Evolutionary conservation across 2,329 filamentous ascomycete species (phyloP).

Genomic region (Colletotrichum truncatum): DNA sequence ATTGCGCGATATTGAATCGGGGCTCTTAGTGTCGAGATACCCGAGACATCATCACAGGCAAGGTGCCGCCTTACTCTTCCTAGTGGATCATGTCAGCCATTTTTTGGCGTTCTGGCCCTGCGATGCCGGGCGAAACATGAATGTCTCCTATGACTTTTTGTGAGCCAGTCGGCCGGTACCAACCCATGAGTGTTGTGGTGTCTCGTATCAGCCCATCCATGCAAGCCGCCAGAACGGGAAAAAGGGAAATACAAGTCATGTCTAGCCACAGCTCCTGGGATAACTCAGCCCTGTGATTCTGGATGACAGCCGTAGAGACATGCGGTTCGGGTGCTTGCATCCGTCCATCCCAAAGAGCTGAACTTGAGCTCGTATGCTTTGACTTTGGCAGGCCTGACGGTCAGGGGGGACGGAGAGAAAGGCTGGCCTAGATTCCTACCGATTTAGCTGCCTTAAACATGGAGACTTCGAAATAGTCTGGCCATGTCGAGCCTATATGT

Average conservation of each 20-base stretch:
- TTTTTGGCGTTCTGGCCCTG: not conserved
- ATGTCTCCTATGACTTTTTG: not conserved
- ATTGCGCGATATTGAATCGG: not conserved
- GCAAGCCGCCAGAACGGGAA: constrained; percentile 14
- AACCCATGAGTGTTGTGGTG: not conserved
- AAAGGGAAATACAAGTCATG: not conserved
- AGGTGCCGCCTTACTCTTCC: not conserved
- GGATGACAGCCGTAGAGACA: not conserved
- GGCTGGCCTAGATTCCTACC: not conserved
- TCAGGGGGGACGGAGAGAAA: not conserved
- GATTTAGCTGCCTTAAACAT: not conserved
- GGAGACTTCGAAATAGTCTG: not conserved
- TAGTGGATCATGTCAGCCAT: not conserved
- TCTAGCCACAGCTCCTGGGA: not conserved
- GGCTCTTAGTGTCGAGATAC: not conserved
- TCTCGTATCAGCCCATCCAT: constrained; percentile 18
- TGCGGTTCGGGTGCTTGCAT: not conserved
- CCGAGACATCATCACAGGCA: not conserved
- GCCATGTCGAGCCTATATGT: no score
- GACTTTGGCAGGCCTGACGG: not conserved
- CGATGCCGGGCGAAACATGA: not conserved
- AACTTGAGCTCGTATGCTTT: not conserved
- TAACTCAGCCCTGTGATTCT: constrained; percentile 18
- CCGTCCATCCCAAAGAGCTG: not conserved
- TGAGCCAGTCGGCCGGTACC: not conserved